Conservation (phyloP, 2,329 filamentous ascomycete species). For the Gremmenia infestans region DNA sequence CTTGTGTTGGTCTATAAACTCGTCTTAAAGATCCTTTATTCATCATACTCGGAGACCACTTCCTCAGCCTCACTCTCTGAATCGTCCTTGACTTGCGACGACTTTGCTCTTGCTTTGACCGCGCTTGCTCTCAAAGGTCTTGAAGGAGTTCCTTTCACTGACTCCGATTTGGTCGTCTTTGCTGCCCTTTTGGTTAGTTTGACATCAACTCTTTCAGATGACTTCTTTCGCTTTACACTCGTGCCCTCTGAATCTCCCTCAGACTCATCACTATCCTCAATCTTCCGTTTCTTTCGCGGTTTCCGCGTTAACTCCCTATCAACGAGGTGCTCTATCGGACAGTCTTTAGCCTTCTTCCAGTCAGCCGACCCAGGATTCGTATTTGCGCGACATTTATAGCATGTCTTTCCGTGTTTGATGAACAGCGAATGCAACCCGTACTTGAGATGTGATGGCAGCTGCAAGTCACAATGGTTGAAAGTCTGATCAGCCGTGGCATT, state of each 20-base stretch:
- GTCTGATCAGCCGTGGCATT: constrained; percentile 42
- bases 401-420: constrained; percentile 47
- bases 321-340: constrained; percentile 57
- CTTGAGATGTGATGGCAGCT: constrained; percentile 48
- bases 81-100: no score
- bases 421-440: constrained; percentile 52
- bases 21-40: no score
- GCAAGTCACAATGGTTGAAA: constrained; percentile 49
- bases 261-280: neutral
- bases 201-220: neutral
- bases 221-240: neutral
- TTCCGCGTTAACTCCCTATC: constrained; percentile 49
- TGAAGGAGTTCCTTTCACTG: neutral
- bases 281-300: neutral
- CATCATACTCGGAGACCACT: no score
- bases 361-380: constrained; percentile 55
- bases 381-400: constrained; percentile 40
- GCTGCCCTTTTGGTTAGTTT: neutral
- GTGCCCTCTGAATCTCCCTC: neutral
- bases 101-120: no score
- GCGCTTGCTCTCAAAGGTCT: no score
- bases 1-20: no score
- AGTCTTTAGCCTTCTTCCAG: constrained; percentile 53
- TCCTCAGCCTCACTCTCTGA: no score
- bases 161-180: neutral